Base-by-base conservation (phyloP, 345 rosid genomes). In the Ailanthus altissimus region DNA sequence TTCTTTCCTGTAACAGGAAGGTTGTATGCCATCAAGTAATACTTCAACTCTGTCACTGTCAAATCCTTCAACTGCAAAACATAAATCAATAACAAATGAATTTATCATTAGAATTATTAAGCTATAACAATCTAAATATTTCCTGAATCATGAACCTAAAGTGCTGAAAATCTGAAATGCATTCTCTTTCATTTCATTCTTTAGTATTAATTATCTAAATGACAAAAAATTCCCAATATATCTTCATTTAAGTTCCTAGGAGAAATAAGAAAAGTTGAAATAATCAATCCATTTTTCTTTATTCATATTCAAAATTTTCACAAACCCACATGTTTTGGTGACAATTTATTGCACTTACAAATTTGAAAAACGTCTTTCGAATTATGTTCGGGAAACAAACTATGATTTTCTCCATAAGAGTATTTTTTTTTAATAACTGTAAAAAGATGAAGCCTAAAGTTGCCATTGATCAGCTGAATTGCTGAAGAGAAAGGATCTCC, bases 1-100 rank as follows among this genome's bases (percentile, higher is more conserved):
- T 96, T 96, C 89, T 88, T 93, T 62, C 99, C 99, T 9, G 83
- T 4, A 47, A 88, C 58, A 7, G 94, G 86, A 67, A 93, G 97
- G 64, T 77, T 58, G 65, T 92, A 86, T 5, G 90, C 93, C 5
- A 75, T 81, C 86, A 96, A 83, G 87, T 93, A 93, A 67, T 77
- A 53, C 89, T 89, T 93, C 83, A 96, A 79, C 63, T 89, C 93
- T 13, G 46, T 82, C 25, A 93, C 94, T 0, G 94, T 93, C 86
- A 93, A 85, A 77, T 92, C 87, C 86, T 90, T 93, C 83, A 96
- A 82, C 99, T 96, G 92, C 82, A 79, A 73, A 63, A 65, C 11
- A 6, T 8, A 20, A 25, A 58, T 28, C 13, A 20, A 54, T 21
- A 73, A 66, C 20, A 3, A 49, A 57, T 14, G 18, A 70, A 32